Percentiles rank a stretch among this genome's conserved stretches.
Conservation (phyloP, 75 land plant species). For the Pinus tabuliformis region DNA sequence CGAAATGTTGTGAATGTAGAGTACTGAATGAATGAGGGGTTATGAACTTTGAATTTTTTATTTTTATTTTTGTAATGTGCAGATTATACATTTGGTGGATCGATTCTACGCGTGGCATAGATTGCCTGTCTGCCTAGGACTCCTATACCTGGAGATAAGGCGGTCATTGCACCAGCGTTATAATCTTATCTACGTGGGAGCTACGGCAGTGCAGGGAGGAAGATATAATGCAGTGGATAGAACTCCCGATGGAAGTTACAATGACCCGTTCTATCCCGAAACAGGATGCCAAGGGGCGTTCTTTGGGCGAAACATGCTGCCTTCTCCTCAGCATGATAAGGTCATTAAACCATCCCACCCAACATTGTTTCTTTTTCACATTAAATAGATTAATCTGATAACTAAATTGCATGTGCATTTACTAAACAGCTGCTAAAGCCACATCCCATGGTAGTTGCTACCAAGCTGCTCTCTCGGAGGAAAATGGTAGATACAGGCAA, state of each 20-base stretch:
- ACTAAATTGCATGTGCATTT: too few relatives aligned
- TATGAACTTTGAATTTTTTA: too few relatives aligned
- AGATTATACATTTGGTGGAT: slow-evolving; percentile 30
- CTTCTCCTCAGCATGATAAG: slow-evolving; percentile 24
- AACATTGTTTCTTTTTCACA: too few relatives aligned
- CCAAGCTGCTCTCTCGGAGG: slow-evolving; percentile 50
- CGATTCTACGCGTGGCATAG: slow-evolving; percentile 10
- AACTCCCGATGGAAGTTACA: too few relatives aligned
- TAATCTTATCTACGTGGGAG: too few relatives aligned
- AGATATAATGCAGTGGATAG: too few relatives aligned
- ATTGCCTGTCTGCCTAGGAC: neutral
- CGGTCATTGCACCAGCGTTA: too few relatives aligned
- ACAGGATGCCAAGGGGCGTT: slow-evolving; percentile 35
- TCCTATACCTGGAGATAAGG: slow-evolving; percentile 34
- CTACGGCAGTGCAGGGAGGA: too few relatives aligned
- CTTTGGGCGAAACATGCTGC: slow-evolving; percentile 53
- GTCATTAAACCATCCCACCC: neutral
- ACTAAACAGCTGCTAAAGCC: slow-evolving; percentile 44
- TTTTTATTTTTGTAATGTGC: too few relatives aligned
- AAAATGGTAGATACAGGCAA: slow-evolving; percentile 34
- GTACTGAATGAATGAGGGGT: too few relatives aligned
- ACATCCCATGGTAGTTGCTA: slow-evolving; percentile 47
- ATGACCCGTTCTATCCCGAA: too few relatives aligned
- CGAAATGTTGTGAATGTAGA: slow-evolving; percentile 5
- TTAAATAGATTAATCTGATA: too few relatives aligned